Percentiles rank a stretch among this genome's conserved stretches.
These are phyloP conservation scores for Cavenderia fasciculata DNA, from an alignment of 78 protist species.

Conservation along the genomic window DNA sequence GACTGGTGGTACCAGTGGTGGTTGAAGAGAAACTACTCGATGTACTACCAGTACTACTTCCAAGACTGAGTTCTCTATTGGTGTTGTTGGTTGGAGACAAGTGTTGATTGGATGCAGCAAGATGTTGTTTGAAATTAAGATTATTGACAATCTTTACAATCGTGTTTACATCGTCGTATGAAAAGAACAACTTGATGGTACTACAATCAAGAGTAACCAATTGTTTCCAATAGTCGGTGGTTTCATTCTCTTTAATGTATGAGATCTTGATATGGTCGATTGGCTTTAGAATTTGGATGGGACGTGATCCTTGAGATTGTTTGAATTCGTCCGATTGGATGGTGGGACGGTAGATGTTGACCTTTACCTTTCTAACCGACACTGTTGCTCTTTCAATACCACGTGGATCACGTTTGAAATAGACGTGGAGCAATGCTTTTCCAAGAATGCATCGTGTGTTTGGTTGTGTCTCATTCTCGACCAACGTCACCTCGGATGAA, in stretches of 20 bases:
- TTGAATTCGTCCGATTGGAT: neutral
- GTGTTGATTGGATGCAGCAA: no score
- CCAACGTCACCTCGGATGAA: conserved; percentile 31
- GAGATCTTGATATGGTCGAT: conserved; percentile 24
- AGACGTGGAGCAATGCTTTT: conserved; percentile 2
- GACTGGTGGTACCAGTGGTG: no score
- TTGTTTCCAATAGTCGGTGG: conserved; percentile 40
- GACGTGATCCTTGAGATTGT: conserved; percentile 37
- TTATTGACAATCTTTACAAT: conserved; percentile 22
- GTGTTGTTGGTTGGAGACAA: neutral
- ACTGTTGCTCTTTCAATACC: conserved; percentile 60
- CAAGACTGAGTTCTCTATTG: neutral
- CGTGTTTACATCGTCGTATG: conserved; percentile 56
- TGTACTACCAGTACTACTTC: no score
- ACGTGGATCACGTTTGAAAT: conserved; percentile 52
- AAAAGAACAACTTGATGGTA: conserved; percentile 33
- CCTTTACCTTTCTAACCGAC: conserved; percentile 13
- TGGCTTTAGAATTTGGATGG: conserved; percentile 67
- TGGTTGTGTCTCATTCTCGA: conserved; percentile 49
- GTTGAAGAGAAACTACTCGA: no score
- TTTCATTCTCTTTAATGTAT: conserved; percentile 38
- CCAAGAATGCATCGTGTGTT: conserved; percentile 42
- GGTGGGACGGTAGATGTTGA: conserved; percentile 44
- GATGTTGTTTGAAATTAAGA: conserved; percentile 27
- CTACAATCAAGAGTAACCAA: conserved; percentile 4